These are phyloP conservation scores for Rhizoclosmatium globosum DNA, from an alignment of 192 early-diverging fungal species.

Conservation along the genomic window DNA sequence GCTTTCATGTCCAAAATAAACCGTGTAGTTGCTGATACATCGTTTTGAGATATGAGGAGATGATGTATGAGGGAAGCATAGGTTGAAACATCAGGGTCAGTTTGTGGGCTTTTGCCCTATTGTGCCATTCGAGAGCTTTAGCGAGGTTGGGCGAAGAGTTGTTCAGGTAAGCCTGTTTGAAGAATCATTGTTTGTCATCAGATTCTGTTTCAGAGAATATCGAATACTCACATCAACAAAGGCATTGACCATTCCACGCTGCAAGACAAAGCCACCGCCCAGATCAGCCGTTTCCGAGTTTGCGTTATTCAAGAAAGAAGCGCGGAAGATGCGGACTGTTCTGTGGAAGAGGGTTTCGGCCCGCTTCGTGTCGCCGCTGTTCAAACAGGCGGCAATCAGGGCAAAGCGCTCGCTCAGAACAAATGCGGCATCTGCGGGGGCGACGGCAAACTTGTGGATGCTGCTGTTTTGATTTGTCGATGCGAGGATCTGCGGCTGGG, in stretches of 20 bases:
- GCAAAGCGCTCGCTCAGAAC: slow-evolving; percentile 41
- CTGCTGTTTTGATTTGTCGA: neutral
- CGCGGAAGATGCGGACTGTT: slow-evolving; percentile 67
- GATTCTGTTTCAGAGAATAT: slow-evolving; percentile 1
- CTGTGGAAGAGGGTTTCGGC: slow-evolving; percentile 77
- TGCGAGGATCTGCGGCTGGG: neutral
- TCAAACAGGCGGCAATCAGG: slow-evolving; percentile 67
- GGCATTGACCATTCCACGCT: slow-evolving; percentile 75
- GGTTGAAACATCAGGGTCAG: slow-evolving; percentile 74
- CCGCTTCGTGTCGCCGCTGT: slow-evolving; percentile 74
- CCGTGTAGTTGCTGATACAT: slow-evolving; percentile 45
- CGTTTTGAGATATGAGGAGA: slow-evolving; percentile 60
- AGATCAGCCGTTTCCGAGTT: neutral
- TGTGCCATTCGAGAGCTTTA: slow-evolving; percentile 76
- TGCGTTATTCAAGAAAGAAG: neutral
- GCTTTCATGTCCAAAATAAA: slow-evolving; percentile 63
- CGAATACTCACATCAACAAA: slow-evolving; percentile 70
- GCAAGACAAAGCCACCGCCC: neutral
- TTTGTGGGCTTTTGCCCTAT: slow-evolving; percentile 53
- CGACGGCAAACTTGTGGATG: neutral
- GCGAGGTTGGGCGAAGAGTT: slow-evolving; percentile 48
- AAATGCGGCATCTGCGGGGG: slow-evolving; percentile 12
- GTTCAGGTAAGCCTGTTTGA: slow-evolving; percentile 51
- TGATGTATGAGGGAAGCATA: slow-evolving; percentile 83
- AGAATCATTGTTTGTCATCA: neutral